Conservation (phyloP, 148 eudicot species). For the Rheum nobile region DNA sequence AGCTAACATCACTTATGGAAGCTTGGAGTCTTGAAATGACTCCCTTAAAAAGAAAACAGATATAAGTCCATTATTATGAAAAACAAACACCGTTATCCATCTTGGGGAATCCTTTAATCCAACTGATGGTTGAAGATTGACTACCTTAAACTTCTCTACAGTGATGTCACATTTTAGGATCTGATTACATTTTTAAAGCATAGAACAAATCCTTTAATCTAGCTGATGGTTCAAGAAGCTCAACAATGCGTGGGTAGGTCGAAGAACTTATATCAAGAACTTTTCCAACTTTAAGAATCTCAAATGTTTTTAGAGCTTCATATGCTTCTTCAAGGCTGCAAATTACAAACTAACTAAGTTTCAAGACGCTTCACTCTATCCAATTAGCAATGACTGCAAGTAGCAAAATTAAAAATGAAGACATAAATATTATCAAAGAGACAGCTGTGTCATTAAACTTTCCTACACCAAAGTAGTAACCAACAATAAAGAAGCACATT, state of each 20-base stretch:
- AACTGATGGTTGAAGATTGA: no score
- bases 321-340: constrained; percentile 70
- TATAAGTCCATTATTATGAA: neutral
- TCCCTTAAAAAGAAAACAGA: constrained; percentile 25
- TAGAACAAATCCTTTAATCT: constrained; percentile 52
- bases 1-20: constrained; percentile 32
- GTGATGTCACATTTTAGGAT: constrained; percentile 50
- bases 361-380: neutral
- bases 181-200: constrained; percentile 45
- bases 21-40: constrained; percentile 49
- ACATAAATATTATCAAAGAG: neutral
- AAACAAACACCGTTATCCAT: neutral
- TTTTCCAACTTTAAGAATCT: constrained; percentile 56
- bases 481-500: neutral
- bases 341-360: neutral
- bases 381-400: neutral
- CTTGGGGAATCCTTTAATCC: neutral
- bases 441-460: neutral
- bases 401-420: no score
- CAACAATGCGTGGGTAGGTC: constrained; percentile 39
- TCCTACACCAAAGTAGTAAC: neutral
- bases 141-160: constrained; percentile 41
- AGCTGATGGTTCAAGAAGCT: constrained; percentile 40
- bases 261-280: constrained; percentile 32
- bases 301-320: constrained; percentile 64